Base-by-base conservation (phyloP, 2,329 filamentous ascomycete species). In the Alternaria ethzedia region DNA sequence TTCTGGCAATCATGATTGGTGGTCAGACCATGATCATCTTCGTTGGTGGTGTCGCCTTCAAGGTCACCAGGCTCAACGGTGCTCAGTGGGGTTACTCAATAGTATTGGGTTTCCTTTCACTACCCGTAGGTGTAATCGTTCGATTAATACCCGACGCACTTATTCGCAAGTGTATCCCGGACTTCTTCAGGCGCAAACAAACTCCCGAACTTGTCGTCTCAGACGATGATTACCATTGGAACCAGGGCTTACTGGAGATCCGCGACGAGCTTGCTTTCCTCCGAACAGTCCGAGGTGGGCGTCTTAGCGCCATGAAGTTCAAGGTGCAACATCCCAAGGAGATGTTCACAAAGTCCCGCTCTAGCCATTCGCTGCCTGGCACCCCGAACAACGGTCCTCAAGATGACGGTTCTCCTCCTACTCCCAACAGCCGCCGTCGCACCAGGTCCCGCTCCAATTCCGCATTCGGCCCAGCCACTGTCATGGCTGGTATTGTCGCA, bases 21-120 rank as follows among this genome's bases (percentile, higher is more conserved):
- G 93, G 92, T 21, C 95, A 98, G 78, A 84, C 96, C 25, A 86
- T 97, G 80, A 98, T 98, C 77, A 87, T 97, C 73, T 96, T 92
- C 74, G 88, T 97, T 54, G 95, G 95, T 68, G 92, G 93, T 30
- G 82, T 84, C 9, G 93, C 94, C 2, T 97, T 98, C 84, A 87
- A 88, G 54, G 93, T 96, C 64, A 85, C 85, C 2, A 82, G 84
- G 1, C 85, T 97, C 69, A 89, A 89, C 17, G 87, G 87, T n/a
- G 82, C 86, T 12, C 91, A 97, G 78, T 98, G 95, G 96, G 94
- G 85, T 8, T 91, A 96, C 70, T 97, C 94, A 8, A 86, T 99
- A 60, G 85, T 96, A 25, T 87, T 97, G 41, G 94, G 94, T 30
- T 84, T 91, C 68, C 81, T 96, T n/a, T 97, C 95, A 17, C 88